Evolutionary conservation across 441 rosid species (phyloP).

Genomic region (Populus trichocarpa): DNA sequence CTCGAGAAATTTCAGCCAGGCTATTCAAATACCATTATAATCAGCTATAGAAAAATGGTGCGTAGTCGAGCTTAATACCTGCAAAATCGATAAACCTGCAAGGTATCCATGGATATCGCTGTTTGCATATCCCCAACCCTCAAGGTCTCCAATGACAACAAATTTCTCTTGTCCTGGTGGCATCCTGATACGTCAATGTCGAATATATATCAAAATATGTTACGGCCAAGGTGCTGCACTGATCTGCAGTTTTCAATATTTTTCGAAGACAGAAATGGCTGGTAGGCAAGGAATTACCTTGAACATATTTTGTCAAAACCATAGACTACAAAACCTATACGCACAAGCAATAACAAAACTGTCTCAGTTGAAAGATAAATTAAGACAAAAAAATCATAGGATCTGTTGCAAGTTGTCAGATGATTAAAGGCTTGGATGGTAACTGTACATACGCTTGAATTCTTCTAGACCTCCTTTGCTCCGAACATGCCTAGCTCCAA

Average conservation of each 20-base stretch:
- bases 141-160: slow-evolving; percentile 36
- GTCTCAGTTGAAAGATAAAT: not conserved
- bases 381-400: not conserved
- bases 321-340: slow-evolving; percentile 40
- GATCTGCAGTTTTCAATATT: not conserved
- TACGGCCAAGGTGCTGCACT: not conserved
- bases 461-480: slow-evolving; percentile 37
- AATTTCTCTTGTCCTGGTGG: slow-evolving; percentile 44
- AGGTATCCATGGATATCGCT: slow-evolving; percentile 41
- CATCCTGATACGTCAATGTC: slow-evolving; percentile 25
- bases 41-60: not conserved
- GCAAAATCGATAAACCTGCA: slow-evolving; percentile 34
- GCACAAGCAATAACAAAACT: not conserved
- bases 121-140: slow-evolving; percentile 55
- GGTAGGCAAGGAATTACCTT: slow-evolving; percentile 28
- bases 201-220: not conserved
- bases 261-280: not conserved
- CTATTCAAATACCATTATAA: not conserved
- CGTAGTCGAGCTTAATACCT: slow-evolving; percentile 22
- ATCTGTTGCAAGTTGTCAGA: not conserved
- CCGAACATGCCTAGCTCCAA: slow-evolving; percentile 40
- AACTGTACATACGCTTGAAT: slow-evolving; percentile 42
- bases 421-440: too few species aligned
- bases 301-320: slow-evolving; percentile 33
- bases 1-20: not conserved